Evolutionary conservation across 805 yeast genomes (phyloP), one percentile per base, ranked within the genome.

Genomic region (Kodamaea jinghongensis): DNA sequence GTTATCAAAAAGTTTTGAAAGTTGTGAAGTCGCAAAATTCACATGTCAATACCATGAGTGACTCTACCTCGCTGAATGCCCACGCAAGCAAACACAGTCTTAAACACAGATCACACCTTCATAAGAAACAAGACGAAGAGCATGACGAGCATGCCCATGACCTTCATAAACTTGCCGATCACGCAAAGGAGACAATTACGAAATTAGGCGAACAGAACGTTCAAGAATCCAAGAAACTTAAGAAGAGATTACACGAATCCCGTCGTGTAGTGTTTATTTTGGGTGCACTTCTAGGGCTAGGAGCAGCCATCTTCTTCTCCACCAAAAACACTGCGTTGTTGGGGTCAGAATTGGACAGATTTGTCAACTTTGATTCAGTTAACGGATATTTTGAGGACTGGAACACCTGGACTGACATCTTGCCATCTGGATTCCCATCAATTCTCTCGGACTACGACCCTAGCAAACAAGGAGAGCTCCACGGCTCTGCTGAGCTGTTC

Each of bases 401-500:
- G 48, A 42, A 37, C 20, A 91, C 83, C 42, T 82, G 91, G 88
- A 78, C 76, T 42, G 86, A 79, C 16, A 67, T 73, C 15, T 63
- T 90, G n/a, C 96, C 97, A 2, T 63, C 69, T 1, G 70, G 82
- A 1, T 54, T 90, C 11, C 75, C 78, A 38, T 67, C 75, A 5
- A 76, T 86, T 29, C 63, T 90, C 25, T 66, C 71, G 14, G 83
- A 80, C 39, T 63, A 79, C n/a, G 71, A 71, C 33, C n/a, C 37
- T 5, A 48, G 47, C 31, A 43, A 49, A 15, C 43, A 42, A 2
- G 58, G 49, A 9, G 48, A 46, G 6, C 56, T 71, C 22, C 69
- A 70, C 14, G 83, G 82, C 28, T 71, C 84, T 4, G 77, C 88
- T 4, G 95, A 88, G 44, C 80, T 90, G 35, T 93, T 93, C 65